Percentiles rank a stretch among this genome's conserved stretches.
Evolutionary conservation across 108 stramenopile species (phyloP).

Genomic region (Epithemia pelagica): DNA sequence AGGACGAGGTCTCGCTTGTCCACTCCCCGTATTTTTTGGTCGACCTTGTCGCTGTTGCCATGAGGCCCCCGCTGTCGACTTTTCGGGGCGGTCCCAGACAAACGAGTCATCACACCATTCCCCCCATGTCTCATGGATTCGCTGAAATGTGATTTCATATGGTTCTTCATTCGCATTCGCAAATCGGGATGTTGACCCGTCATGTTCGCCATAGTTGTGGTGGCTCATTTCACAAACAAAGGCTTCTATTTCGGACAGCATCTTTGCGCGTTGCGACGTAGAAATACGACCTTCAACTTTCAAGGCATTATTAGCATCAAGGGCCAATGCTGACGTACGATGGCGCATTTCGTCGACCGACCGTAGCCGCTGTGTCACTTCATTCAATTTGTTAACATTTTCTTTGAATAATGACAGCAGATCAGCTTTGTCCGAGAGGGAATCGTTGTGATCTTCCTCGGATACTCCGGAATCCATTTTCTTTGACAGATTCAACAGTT

Average conservation of each 20-base stretch:
- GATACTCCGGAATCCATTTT: conserved; percentile 11
- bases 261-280: conserved; percentile 20
- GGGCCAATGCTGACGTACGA: conserved; percentile 25
- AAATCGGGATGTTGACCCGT: not conserved
- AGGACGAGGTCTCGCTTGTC: not conserved
- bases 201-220: not conserved
- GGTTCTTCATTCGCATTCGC: conserved; percentile 11
- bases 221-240: not conserved
- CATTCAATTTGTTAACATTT: not conserved
- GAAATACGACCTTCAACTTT: conserved; percentile 28
- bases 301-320: conserved; percentile 31
- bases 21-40: not conserved
- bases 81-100: not conserved
- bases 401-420: not conserved
- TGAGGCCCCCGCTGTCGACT: too few relatives aligned
- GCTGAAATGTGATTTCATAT: conserved; percentile 13
- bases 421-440: too few relatives aligned
- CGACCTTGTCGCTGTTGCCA: too few relatives aligned
- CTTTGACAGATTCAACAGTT: conserved; percentile 17
- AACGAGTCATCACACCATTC: conserved; percentile 1
- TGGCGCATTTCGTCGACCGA: conserved; percentile 28
- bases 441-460: not conserved
- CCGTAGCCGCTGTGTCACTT: not conserved
- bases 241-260: conserved; percentile 18
- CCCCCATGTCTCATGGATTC: not conserved